These are phyloP conservation scores for Tephrocybe rancida DNA, from an alignment of 768 basidiomycete species.

Conservation along the genomic window DNA sequence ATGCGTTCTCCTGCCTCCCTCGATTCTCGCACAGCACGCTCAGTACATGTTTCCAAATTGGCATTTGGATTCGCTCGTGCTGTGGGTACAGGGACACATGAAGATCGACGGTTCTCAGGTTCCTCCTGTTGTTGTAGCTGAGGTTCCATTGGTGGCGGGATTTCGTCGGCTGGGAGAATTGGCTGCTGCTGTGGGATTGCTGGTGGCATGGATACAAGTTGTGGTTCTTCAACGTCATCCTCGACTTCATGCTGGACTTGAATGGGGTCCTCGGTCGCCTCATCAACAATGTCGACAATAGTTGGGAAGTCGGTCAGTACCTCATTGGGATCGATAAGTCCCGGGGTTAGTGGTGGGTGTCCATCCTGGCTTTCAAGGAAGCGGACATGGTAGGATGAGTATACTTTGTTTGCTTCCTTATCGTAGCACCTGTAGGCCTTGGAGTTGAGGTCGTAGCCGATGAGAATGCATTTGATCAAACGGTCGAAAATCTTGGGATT, in stretches of 20 bases:
- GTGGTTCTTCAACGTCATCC: too few relatives aligned
- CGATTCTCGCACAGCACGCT: too few relatives aligned
- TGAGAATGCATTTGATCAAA: slow-evolving; percentile 33
- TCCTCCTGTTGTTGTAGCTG: too few relatives aligned
- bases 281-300: not conserved
- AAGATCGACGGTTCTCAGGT: not conserved
- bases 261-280: not conserved
- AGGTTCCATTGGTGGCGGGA: too few relatives aligned
- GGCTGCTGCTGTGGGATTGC: too few relatives aligned
- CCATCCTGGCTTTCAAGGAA: slow-evolving; percentile 27
- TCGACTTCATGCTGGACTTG: too few relatives aligned
- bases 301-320: not conserved
- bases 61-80: not conserved
- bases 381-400: slow-evolving; percentile 24
- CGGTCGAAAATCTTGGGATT: slow-evolving; percentile 21
- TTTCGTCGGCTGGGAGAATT: too few relatives aligned
- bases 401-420: slow-evolving; percentile 11
- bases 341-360: not conserved
- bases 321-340: not conserved
- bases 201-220: too few relatives aligned
- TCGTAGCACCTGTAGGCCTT: slow-evolving; percentile 37
- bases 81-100: not conserved
- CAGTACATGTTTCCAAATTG: too few relatives aligned
- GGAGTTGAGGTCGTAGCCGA: too few relatives aligned
- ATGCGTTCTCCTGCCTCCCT: not conserved